phyloP scores from a whole-genome alignment of 2,329 filamentous ascomycete species.

The Neurospora crassa region DNA sequence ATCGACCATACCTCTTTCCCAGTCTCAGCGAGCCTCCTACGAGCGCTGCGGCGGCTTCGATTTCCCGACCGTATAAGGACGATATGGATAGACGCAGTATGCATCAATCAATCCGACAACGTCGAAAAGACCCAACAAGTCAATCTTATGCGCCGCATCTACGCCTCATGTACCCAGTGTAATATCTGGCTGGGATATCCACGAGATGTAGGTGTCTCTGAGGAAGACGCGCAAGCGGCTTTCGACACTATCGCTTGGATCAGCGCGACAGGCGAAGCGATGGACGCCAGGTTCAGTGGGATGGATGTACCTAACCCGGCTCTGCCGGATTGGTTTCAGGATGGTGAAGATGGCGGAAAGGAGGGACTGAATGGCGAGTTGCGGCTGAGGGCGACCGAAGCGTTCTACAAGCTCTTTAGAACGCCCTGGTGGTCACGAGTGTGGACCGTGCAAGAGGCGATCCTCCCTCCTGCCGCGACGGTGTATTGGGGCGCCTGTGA shows the following conservation, averaged over 20 bases:
- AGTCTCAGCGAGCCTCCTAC: not conserved
- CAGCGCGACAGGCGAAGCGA: not conserved
- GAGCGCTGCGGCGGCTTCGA: not conserved
- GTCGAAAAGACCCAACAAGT: slow-evolving; percentile 5
- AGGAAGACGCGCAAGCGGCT: not conserved
- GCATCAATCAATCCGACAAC: slow-evolving; percentile 6
- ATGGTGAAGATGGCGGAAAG: not conserved
- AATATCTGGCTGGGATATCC: not conserved
- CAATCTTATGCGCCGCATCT: slow-evolving; percentile 6
- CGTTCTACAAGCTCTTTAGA: slow-evolving; percentile 7
- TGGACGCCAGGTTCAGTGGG: not conserved
- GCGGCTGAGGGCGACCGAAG: not conserved
- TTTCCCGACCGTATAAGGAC: not conserved
- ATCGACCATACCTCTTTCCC: not conserved
- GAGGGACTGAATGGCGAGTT: not conserved
- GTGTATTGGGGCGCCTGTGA: not conserved
- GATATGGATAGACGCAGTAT: slow-evolving; percentile 5
- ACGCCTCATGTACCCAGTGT: not conserved
- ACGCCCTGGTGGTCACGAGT: slow-evolving; percentile 7
- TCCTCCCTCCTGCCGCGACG: not conserved
- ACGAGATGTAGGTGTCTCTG: not conserved
- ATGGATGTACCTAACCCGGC: not conserved
- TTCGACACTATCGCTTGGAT: not conserved
- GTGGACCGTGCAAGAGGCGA: slow-evolving; percentile 6
- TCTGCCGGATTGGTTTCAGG: not conserved